Base-by-base conservation (phyloP, 2,329 filamentous ascomycete species). In the Zymoseptoria brevis region DNA sequence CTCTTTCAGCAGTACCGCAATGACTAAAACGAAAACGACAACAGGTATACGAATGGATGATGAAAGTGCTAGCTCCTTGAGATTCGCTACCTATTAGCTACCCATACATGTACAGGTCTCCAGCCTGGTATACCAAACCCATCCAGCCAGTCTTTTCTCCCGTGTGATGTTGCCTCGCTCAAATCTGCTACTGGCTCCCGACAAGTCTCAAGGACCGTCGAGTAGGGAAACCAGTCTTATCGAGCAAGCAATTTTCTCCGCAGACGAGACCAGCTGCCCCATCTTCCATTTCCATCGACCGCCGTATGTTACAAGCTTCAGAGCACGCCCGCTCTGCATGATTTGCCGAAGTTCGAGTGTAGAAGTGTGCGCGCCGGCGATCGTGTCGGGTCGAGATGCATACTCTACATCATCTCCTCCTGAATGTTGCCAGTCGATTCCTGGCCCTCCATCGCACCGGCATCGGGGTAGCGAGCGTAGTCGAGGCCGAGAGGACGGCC, bases 401-500 rank as follows among this genome's bases (percentile, higher is more conserved):
- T 50, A 57, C 35, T 59, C 65, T 71, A 97, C 92, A 97, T 96
- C 77, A 97, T 96, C 80, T 97, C 92, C 73, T 97, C 93, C 76
- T 97, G 94, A n/a, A 91, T 96, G 72, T 96, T 77, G 55, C 81
- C 75, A 24, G 80, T 79, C 48, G 77, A 84, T 64, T 89, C 84
- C 63, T 90, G 86, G 35, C 87, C 89, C 66, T 96, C 92, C 90
- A 96, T 96, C 67, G 80, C 82, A 54, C 80, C 80, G 49, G 83
- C 80, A 72, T 87, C 93, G 65, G 89, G 80, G 76, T 97, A 97
- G 76, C 94, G 95, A 79, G 96, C 93, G 71, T 89, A 97, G 74
- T 87, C 93, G 70, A 99, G 81, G 59, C 92, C 91, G 61, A 99
- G 86, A 68, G 94, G 94, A 66, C 94, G 90, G 57, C 92, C 92